phyloP scores from a whole-genome alignment of 2,329 filamentous ascomycete genomes.

The Ophiostoma himal-ulmi region DNA sequence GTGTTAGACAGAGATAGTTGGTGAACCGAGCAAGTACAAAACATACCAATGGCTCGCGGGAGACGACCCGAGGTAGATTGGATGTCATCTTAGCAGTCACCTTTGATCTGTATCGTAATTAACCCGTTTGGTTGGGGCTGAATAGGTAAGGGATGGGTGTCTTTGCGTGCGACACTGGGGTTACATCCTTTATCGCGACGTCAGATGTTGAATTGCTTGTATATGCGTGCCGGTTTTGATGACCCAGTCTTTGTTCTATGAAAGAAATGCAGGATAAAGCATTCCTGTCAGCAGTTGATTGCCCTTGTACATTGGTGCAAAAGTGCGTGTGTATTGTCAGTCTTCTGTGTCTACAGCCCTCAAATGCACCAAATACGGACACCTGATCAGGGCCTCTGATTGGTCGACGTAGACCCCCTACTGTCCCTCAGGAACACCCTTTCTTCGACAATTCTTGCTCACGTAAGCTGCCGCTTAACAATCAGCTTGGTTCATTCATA shows the following conservation, averaged over 20 bases:
- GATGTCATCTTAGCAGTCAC: not conserved
- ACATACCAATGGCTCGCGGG: constrained; percentile 21
- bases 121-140: too few species aligned
- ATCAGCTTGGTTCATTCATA: not conserved
- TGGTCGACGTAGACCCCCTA: too few species aligned
- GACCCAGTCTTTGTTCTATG: not conserved
- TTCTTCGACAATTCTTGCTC: not conserved
- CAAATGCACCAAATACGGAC: too few species aligned
- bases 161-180: not conserved
- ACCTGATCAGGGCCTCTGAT: too few species aligned
- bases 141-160: too few species aligned
- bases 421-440: too few species aligned
- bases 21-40: not conserved
- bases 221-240: not conserved
- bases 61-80: constrained; percentile 10
- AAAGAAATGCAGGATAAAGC: not conserved
- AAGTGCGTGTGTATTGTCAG: too few species aligned
- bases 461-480: not conserved
- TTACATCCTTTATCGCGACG: not conserved
- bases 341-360: too few species aligned
- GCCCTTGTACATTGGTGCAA: too few species aligned
- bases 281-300: too few species aligned
- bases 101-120: not conserved
- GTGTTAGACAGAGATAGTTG: not conserved
- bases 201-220: not conserved